Evolutionary conservation across 2,329 filamentous ascomycete genomes (phyloP).

Genomic region (Neopestalotiopsis sp.): DNA sequence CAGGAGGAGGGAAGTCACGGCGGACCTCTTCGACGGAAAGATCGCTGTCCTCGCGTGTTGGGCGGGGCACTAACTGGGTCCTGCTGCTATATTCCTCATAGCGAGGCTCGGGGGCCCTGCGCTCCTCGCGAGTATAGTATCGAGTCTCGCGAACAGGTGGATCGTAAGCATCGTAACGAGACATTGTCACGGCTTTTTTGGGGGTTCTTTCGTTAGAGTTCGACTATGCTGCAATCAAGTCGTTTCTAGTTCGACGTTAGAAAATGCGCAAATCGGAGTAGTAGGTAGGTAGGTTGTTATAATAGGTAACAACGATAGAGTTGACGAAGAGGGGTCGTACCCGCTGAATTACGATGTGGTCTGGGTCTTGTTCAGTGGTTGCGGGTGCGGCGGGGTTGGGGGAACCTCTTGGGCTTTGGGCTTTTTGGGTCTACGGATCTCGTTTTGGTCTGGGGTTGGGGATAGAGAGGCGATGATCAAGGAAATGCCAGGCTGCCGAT

Average conservation of each 20-base stretch:
- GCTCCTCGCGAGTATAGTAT: conserved; percentile 57
- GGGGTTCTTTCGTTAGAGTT: conserved; percentile 55
- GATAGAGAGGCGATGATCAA: not conserved
- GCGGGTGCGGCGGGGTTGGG: not conserved
- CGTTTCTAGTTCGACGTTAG: not conserved
- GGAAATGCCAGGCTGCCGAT: not conserved
- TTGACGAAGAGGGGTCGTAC: conserved; percentile 13
- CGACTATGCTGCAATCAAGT: conserved; percentile 62
- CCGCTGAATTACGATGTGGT: conserved; percentile 2
- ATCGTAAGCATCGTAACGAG: conserved; percentile 61
- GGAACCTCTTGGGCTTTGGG: not conserved
- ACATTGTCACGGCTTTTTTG: conserved; percentile 36
- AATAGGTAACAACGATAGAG: not conserved
- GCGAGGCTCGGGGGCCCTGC: conserved; percentile 53
- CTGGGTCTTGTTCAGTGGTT: not conserved
- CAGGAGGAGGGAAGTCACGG: conserved; percentile 82
- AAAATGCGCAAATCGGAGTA: not conserved
- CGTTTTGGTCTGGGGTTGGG: not conserved
- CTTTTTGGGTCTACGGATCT: not conserved
- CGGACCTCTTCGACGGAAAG: conserved; percentile 81
- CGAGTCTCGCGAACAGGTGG: conserved; percentile 49
- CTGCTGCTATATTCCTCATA: conserved; percentile 53
- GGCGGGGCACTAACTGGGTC: conserved; percentile 52
- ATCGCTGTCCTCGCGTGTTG: conserved; percentile 72
- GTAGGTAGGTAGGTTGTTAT: not conserved